These are phyloP conservation scores for Geranium rotundifolium DNA, from an alignment of 345 rosid species.

Conservation along the genomic window DNA sequence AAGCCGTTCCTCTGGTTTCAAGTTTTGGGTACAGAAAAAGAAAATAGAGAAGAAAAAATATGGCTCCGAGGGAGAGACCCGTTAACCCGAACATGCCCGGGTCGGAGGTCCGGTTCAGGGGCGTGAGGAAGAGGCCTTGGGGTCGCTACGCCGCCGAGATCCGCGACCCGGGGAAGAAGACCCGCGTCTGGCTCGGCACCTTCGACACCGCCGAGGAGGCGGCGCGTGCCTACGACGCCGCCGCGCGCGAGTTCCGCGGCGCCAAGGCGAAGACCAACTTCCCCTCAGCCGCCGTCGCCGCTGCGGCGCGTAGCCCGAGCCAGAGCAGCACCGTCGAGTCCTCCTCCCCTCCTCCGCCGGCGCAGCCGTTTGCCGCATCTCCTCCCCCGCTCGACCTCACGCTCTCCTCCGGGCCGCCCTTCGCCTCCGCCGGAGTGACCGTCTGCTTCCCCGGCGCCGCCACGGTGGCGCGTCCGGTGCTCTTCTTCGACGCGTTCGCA, in stretches of 20 bases:
- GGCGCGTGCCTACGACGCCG: conserved; percentile 80
- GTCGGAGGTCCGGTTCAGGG: conserved; percentile 69
- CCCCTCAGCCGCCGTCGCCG: conserved; percentile 22
- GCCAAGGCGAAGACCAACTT: conserved; percentile 80
- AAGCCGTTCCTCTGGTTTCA: neutral
- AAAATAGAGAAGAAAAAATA: conserved; percentile 3
- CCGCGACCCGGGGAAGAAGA: conserved; percentile 83
- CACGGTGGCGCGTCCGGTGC: conserved; percentile 22
- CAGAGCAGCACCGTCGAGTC: conserved; percentile 73
- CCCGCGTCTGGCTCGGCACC: conserved; percentile 94
- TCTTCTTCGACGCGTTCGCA: conserved; percentile 45
- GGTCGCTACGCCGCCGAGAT: conserved; percentile 97
- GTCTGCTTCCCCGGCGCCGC: conserved; percentile 9
- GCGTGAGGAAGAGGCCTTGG: conserved; percentile 92
- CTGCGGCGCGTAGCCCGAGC: conserved; percentile 46
- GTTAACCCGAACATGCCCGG: conserved; percentile 6
- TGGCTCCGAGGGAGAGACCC: conserved; percentile 44
- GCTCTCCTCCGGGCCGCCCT: conserved; percentile 24
- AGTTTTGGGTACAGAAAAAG: too few relatives aligned
- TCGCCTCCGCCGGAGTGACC: conserved; percentile 7
- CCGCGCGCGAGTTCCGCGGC: conserved; percentile 85
- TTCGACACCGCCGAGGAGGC: conserved; percentile 87
- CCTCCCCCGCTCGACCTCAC: conserved; percentile 38
- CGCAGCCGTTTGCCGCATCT: conserved; percentile 2
- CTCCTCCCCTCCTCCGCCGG: conserved; percentile 41